A percentile compares a stretch with the other conserved stretches of the same genome.
These are phyloP conservation scores for carrot (Daucus carota) DNA, from an alignment of 129 eudicot species.

Conservation along the genomic window DNA sequence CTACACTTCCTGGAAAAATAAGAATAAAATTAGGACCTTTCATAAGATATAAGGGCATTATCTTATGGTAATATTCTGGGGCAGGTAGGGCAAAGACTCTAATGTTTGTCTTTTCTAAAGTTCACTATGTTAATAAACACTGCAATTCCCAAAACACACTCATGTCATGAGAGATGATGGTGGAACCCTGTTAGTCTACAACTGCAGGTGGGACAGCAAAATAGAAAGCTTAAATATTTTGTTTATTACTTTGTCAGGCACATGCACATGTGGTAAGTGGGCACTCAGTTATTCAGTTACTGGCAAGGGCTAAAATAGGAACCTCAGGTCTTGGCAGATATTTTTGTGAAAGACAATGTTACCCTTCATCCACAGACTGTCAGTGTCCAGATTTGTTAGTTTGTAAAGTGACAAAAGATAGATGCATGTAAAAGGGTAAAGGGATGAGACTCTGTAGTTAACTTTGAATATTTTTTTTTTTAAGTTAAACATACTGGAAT, in stretches of 20 bases:
- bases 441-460: not conserved
- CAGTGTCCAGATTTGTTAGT: not conserved
- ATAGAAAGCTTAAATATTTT: slow-evolving; percentile 3
- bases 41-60: not conserved
- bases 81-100: not conserved
- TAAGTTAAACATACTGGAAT: not conserved
- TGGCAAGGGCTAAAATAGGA: not conserved
- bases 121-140: not conserved
- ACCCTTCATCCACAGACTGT: slow-evolving; percentile 6
- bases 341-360: not conserved
- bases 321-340: not conserved
- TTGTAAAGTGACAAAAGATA: not conserved
- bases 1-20: no score
- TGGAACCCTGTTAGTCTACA: not conserved
- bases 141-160: not conserved
- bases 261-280: slow-evolving; percentile 6
- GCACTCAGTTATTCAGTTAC: slow-evolving; percentile 2
- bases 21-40: not conserved
- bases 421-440: not conserved
- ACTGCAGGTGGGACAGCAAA: slow-evolving; percentile 22
- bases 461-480: not conserved
- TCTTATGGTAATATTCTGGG: not conserved
- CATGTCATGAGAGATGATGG: not conserved
- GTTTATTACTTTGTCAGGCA: not conserved
- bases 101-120: not conserved